A percentile compares a stretch with the other conserved stretches of the same genome.
Evolutionary conservation across 805 yeast genomes (phyloP).

Genomic region (Saccharomycopsis fibuligera): DNA sequence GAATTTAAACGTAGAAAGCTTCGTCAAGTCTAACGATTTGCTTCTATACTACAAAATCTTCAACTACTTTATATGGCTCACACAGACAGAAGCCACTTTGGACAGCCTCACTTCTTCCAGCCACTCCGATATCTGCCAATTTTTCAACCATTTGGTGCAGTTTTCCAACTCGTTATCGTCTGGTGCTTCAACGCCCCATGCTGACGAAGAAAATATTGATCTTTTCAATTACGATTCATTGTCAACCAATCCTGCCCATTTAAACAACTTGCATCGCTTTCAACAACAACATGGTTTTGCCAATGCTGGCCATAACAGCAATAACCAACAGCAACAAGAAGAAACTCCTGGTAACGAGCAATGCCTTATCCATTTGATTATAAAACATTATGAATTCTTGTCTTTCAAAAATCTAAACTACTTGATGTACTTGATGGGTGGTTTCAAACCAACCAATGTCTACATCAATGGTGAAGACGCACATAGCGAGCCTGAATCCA

Average conservation of each 20-base stretch:
- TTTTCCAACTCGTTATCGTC: slow-evolving; percentile 1
- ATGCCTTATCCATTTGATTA: slow-evolving; percentile 6
- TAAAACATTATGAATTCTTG: slow-evolving; percentile 16
- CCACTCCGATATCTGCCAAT: not conserved
- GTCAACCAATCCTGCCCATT: slow-evolving; percentile 5
- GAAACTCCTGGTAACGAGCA: not conserved
- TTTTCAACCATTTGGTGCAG: slow-evolving; percentile 10
- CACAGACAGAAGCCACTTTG: not conserved
- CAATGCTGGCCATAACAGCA: not conserved
- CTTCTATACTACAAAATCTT: slow-evolving; percentile 18
- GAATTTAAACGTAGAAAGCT: slow-evolving; percentile 3
- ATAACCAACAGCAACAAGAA: not conserved
- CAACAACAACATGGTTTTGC: not conserved
- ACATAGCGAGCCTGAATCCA: not conserved
- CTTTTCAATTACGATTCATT: slow-evolving; percentile 14
- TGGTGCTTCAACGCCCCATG: not conserved
- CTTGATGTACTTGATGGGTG: slow-evolving; percentile 14
- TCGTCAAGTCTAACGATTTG: slow-evolving; percentile 17
- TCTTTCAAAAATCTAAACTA: slow-evolving; percentile 16
- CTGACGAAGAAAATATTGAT: slow-evolving; percentile 12
- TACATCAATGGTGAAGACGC: not conserved
- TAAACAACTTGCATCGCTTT: not conserved
- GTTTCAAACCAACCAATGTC: slow-evolving; percentile 10
- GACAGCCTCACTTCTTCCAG: not conserved
- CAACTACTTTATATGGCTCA: slow-evolving; percentile 5